Evolutionary conservation across 2,329 filamentous ascomycete genomes (phyloP), one percentile per base, ranked within the genome.

Genomic region (Pleochaeta shiraiana): DNA sequence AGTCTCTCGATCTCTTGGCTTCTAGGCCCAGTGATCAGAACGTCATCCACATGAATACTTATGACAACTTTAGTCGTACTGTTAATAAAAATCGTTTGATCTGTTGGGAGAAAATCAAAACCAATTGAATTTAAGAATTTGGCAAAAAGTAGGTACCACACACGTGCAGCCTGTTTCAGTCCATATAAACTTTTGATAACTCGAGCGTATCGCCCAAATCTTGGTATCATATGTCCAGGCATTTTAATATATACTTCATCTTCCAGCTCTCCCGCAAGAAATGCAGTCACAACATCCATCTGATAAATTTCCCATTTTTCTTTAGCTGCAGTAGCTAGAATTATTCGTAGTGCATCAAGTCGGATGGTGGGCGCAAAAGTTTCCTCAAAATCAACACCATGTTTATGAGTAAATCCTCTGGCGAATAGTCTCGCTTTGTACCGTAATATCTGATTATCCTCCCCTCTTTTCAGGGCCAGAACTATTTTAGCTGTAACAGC

Each of bases 221-320:
- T 16, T 28, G 19, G 4, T n/a, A 60, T 37, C 55, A 60, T 60
- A 30, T 60, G 55, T 21, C 21, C 55, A n/a, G 55, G 55, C 50
- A 55, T 55, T 55, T 55, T 55, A 30, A 55, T 55, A n/a, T 55
- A 55, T 9, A 50, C 53, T 57, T 57, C 53, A 28, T 57, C 53
- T 16, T 57, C 28, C 5, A 57, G 53, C 11, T 60, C n/a, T n/a
- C 55, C 55, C n/a, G 30, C 55, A 5, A 60, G 24, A n/a, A 60
- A 60, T 14, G 55, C 55, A 9, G 55, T 60, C 21, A 34, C 55
- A n/a, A 60, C 50, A 55, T 55, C 50, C 50, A 55, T 55, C 28
- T 55, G 50, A 31, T 28, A 55, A 12, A 55, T 55, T 7, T 55
- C 28, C 50, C 50, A 28, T 5, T 55, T 55, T 55, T 55, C 50